Conservation (phyloP, 495 filamentous ascomycete genomes). For the Aspergillus asperescens region DNA sequence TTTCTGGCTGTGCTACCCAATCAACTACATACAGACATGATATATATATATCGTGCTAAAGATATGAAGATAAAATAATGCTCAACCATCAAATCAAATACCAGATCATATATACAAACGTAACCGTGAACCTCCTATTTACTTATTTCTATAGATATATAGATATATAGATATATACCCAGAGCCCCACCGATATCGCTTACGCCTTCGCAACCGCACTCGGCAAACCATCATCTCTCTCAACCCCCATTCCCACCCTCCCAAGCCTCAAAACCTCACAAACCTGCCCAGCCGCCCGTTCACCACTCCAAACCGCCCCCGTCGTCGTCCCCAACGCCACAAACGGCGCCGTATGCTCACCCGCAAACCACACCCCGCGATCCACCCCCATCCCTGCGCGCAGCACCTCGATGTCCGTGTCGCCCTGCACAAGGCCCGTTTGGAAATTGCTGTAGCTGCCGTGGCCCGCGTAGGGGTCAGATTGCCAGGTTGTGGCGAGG, state of each 20-base stretch:
- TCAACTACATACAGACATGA: background rate
- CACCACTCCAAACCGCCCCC: slow-evolving; percentile 73
- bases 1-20: background rate
- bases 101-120: too few species aligned
- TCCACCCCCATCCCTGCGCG: slow-evolving; percentile 58
- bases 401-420: slow-evolving; percentile 66
- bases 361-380: slow-evolving; percentile 81
- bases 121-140: too few species aligned
- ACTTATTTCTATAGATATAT: too few species aligned
- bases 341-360: slow-evolving; percentile 91
- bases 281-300: slow-evolving; percentile 67
- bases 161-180: too few species aligned
- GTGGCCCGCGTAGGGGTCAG: slow-evolving; percentile 76
- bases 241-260: slow-evolving; percentile 20
- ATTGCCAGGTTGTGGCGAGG: slow-evolving; percentile 72
- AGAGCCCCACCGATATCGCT: background rate
- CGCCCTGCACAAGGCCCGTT: slow-evolving; percentile 63
- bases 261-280: slow-evolving; percentile 33
- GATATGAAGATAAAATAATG: too few species aligned
- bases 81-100: too few species aligned
- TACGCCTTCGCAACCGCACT: background rate
- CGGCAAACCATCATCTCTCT: slow-evolving; percentile 37
- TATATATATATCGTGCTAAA: too few species aligned
- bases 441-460: slow-evolving; percentile 94
- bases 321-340: slow-evolving; percentile 25